These are phyloP conservation scores for Aspergillus vadensis DNA, from an alignment of 2,329 filamentous ascomycete genomes.

Conservation along the genomic window DNA sequence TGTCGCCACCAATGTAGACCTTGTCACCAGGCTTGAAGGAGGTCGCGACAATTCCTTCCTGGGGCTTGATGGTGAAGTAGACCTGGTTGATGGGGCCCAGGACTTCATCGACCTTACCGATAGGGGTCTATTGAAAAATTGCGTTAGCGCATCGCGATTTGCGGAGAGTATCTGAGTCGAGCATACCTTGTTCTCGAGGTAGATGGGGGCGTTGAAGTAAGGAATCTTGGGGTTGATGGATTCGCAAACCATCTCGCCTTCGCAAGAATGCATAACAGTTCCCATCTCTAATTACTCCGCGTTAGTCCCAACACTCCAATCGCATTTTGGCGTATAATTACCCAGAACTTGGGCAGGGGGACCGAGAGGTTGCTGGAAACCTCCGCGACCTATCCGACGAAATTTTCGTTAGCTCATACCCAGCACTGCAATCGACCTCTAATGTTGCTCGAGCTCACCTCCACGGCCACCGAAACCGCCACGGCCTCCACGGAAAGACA, in stretches of 20 bases:
- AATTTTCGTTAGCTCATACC: slow-evolving; percentile 38
- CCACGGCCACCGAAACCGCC: slow-evolving; percentile 48
- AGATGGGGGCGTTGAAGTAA: slow-evolving; percentile 98
- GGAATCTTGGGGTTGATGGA: slow-evolving; percentile 94
- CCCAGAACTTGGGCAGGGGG: slow-evolving; percentile 64
- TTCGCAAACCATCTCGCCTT: slow-evolving; percentile 97
- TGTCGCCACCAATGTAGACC: slow-evolving; percentile 94
- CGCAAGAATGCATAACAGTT: slow-evolving; percentile 87
- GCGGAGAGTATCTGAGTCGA: background rate
- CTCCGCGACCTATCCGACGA: slow-evolving; percentile 58
- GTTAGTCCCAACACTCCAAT: slow-evolving; percentile 32
- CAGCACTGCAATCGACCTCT: slow-evolving; percentile 11
- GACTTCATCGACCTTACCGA: slow-evolving; percentile 98
- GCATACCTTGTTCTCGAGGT: slow-evolving; percentile 91
- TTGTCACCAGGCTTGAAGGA: slow-evolving; percentile 97
- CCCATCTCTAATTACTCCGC: slow-evolving; percentile 71
- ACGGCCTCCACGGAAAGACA: slow-evolving; percentile 66
- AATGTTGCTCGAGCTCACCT: slow-evolving; percentile 40
- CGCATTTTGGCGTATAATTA: slow-evolving; percentile 34
- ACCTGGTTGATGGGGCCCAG: slow-evolving; percentile 97
- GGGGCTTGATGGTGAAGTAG: slow-evolving; percentile 96
- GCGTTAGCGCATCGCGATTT: slow-evolving; percentile 20
- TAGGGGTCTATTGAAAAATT: slow-evolving; percentile 60
- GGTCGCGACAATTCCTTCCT: slow-evolving; percentile 90
- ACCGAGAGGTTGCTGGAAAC: slow-evolving; percentile 62